These are phyloP conservation scores for Fusarium tupiense DNA, from an alignment of 2,329 filamentous ascomycete species.

Conservation along the genomic window DNA sequence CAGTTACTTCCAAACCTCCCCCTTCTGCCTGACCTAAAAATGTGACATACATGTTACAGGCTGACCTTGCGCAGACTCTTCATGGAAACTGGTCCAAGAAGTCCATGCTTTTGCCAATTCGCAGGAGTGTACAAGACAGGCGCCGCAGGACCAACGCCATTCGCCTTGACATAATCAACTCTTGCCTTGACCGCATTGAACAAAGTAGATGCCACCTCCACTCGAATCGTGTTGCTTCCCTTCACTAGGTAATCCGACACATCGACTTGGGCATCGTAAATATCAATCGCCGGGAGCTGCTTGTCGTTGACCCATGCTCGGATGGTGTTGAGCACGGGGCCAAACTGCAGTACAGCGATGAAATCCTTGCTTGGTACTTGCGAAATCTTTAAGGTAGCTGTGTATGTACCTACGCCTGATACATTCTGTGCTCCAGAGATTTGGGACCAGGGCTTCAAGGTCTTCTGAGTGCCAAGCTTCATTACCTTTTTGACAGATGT, in stretches of 20 bases:
- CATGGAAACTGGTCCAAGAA: background rate
- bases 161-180: background rate
- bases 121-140: background rate
- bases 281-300: background rate
- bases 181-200: background rate
- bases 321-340: background rate
- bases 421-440: background rate
- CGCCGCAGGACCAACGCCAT: background rate
- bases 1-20: background rate
- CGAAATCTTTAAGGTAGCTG: background rate
- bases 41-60: background rate
- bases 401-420: background rate
- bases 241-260: background rate
- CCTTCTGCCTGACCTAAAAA: rapidly evolving
- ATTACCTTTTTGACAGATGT: background rate
- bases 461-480: background rate
- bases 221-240: rapidly evolving
- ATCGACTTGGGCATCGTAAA: background rate
- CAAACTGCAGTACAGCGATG: background rate
- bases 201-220: background rate
- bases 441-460: background rate
- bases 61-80: background rate
- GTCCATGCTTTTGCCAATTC: background rate
- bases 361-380: background rate
- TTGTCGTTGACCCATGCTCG: background rate